Percentiles rank a stretch among this genome's conserved stretches.
Evolutionary conservation across 257 asterid species (phyloP).

Genomic region (Salvia miltiorrhiza): DNA sequence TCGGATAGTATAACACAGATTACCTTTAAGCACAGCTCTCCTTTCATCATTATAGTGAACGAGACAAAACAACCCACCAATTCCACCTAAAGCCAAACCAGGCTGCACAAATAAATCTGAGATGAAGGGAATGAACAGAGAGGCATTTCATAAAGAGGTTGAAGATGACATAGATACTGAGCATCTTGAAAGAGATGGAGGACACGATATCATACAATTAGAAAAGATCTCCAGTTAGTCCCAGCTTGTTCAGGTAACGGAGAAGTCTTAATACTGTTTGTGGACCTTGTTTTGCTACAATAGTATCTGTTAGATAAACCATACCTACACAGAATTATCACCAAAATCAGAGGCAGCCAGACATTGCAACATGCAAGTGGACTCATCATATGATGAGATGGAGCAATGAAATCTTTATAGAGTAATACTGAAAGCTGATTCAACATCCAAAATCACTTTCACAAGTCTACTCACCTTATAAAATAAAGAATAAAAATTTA

Average conservation of each 20-base stretch:
- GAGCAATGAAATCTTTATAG: neutral
- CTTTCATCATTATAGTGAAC: constrained; percentile 81
- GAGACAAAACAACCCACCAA: constrained; percentile 60
- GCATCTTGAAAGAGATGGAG: constrained; percentile 28
- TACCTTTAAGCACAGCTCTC: constrained; percentile 90
- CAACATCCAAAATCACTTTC: neutral
- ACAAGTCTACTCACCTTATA: neutral
- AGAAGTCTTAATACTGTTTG: constrained; percentile 22
- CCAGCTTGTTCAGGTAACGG: constrained; percentile 31
- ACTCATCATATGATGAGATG: constrained; percentile 12
- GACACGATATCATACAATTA: constrained; percentile 51
- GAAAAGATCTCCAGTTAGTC: constrained; percentile 45
- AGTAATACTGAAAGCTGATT: neutral
- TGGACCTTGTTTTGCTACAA: constrained; percentile 33
- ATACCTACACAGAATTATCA: constrained; percentile 26
- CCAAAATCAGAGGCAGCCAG: neutral
- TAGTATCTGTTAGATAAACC: constrained; percentile 36
- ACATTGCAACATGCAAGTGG: neutral
- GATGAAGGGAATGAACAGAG: constrained; percentile 30
- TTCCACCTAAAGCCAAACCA: constrained; percentile 63
- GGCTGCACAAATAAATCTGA: constrained; percentile 71
- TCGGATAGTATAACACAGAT: constrained; percentile 8
- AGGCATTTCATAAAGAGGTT: constrained; percentile 12
- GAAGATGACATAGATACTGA: constrained; percentile 18
- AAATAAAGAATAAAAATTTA: neutral